phyloP scores from a whole-genome alignment of 805 yeast species.

The Komagataella populi region DNA sequence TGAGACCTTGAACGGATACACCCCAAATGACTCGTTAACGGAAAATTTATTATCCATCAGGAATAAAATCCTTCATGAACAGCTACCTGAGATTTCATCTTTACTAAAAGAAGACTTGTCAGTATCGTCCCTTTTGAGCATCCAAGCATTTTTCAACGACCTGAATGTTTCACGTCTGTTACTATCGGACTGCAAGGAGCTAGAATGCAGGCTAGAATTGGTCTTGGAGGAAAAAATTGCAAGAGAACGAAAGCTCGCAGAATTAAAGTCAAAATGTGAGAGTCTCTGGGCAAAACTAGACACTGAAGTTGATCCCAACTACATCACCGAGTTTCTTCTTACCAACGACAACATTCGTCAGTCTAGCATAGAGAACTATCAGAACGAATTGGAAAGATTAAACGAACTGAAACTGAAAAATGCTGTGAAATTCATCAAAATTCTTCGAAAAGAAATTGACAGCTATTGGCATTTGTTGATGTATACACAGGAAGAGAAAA shows the following conservation, averaged over 20 bases:
- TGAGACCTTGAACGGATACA: background rate
- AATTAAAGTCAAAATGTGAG: background rate
- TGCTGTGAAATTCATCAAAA: slow-evolving; percentile 55
- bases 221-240: background rate
- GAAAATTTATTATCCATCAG: background rate
- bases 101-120: background rate
- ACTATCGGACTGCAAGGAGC: background rate
- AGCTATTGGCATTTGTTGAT: slow-evolving; percentile 50
- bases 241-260: background rate
- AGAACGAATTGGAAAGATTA: slow-evolving; percentile 42
- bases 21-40: background rate
- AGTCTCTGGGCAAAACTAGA: slow-evolving; percentile 1
- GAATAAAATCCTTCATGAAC: background rate
- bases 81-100: background rate
- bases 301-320: slow-evolving; percentile 9
- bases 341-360: slow-evolving; percentile 33
- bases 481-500: slow-evolving; percentile 38
- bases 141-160: background rate
- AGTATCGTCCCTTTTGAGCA: background rate
- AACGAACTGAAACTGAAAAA: slow-evolving; percentile 45
- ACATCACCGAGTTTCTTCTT: slow-evolving; percentile 23
- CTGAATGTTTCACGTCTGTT: background rate
- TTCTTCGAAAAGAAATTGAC: slow-evolving; percentile 44
- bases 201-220: background rate
- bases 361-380: slow-evolving; percentile 32